Conservation (phyloP, 768 basidiomycete genomes). For the Sarcodon sp. region DNA sequence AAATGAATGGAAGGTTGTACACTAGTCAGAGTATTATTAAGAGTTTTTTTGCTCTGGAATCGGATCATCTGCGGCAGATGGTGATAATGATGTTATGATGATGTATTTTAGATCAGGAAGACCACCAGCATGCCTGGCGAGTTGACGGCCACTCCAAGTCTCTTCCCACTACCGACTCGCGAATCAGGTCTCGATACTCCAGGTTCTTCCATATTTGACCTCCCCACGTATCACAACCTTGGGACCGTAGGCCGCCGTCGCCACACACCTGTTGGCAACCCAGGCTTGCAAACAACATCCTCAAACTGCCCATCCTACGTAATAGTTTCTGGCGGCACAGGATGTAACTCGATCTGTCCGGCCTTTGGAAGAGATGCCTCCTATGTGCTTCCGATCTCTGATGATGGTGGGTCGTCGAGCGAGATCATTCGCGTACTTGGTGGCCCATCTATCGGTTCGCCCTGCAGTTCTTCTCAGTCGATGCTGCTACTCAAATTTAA, state of each 20-base stretch:
- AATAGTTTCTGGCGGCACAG: constrained; percentile 88
- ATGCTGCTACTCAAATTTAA: neutral
- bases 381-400: constrained; percentile 87
- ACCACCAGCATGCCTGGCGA: too few species aligned
- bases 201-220: constrained; percentile 64
- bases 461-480: neutral
- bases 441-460: constrained; percentile 69
- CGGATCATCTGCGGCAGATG: too few species aligned
- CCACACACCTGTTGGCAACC: neutral
- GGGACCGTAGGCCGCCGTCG: neutral
- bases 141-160: too few species aligned
- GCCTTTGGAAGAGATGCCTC: constrained; percentile 61
- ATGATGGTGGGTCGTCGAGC: constrained; percentile 91
- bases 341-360: constrained; percentile 82
- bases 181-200: constrained; percentile 30
- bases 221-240: constrained; percentile 33
- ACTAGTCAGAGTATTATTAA: too few species aligned
- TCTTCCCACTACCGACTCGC: too few species aligned
- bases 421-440: constrained; percentile 90
- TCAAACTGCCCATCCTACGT: constrained; percentile 31
- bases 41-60: too few species aligned
- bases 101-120: too few species aligned
- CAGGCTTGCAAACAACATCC: constrained; percentile 3
- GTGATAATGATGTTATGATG: too few species aligned
- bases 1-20: too few species aligned